Conservation (phyloP, 352 stramenopile species). For the Phytophthora ohioensis region DNA sequence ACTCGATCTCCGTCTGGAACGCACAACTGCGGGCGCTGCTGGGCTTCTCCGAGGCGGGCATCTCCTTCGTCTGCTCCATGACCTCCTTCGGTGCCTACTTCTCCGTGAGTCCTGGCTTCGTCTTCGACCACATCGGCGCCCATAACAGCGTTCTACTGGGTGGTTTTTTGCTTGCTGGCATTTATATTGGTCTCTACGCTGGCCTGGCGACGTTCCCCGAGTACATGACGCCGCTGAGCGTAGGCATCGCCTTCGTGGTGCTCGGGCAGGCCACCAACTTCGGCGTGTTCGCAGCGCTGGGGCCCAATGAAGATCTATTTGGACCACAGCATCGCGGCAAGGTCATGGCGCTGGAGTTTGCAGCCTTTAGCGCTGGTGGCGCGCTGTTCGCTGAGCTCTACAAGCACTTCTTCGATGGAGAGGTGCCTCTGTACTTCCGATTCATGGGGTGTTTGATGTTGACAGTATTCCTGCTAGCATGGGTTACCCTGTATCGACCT, state of each 20-base stretch:
- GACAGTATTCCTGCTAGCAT: constrained; percentile 60
- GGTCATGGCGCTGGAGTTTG: constrained; percentile 74
- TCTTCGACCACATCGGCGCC: constrained; percentile 74
- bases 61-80: constrained; percentile 83
- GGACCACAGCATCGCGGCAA: constrained; percentile 71
- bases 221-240: constrained; percentile 54
- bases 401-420: constrained; percentile 58
- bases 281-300: constrained; percentile 74
- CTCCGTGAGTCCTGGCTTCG: constrained; percentile 67
- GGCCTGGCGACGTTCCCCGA: constrained; percentile 43
- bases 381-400: constrained; percentile 79
- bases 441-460: constrained; percentile 75
- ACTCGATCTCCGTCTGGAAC: constrained; percentile 85
- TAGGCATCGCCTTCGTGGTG: constrained; percentile 64
- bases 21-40: constrained; percentile 65
- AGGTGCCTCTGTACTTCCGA: constrained; percentile 67
- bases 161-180: constrained; percentile 41
- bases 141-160: constrained; percentile 66
- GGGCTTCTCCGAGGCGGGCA: constrained; percentile 74
- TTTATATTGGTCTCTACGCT: constrained; percentile 57
- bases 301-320: constrained; percentile 79
- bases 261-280: constrained; percentile 77
- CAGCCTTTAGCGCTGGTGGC: constrained; percentile 71
- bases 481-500: constrained; percentile 59
- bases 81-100: constrained; percentile 85